Evolutionary conservation across 2,329 filamentous ascomycete species (phyloP).

Genomic region (Alternaria incomplexa): DNA sequence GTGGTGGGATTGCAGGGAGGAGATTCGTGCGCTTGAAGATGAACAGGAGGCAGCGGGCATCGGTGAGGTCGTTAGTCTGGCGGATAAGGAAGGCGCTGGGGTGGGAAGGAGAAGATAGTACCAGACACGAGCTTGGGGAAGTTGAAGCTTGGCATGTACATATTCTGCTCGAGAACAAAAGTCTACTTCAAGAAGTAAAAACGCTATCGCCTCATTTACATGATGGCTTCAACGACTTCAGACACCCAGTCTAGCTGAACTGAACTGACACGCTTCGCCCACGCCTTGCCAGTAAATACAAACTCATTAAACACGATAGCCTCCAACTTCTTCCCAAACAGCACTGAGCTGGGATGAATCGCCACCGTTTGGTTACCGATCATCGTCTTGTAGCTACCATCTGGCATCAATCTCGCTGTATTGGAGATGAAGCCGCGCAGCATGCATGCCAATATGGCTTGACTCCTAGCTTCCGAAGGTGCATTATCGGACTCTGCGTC

Average conservation of each 20-base stretch:
- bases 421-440: slow-evolving; percentile 66
- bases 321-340: slow-evolving; percentile 64
- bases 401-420: slow-evolving; percentile 64
- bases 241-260: slow-evolving; percentile 68
- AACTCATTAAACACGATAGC: slow-evolving; percentile 71
- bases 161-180: background rate
- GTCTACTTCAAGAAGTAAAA: background rate
- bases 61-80: slow-evolving; percentile 88
- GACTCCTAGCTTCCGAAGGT: slow-evolving; percentile 52
- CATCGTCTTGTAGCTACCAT: slow-evolving; percentile 67
- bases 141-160: background rate
- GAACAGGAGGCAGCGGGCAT: slow-evolving; percentile 96
- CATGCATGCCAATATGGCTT: slow-evolving; percentile 63
- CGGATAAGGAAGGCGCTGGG: slow-evolving; percentile 65
- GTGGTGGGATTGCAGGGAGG: slow-evolving; percentile 98
- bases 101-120: slow-evolving; percentile 42
- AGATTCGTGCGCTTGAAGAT: slow-evolving; percentile 88
- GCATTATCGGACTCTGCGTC: slow-evolving; percentile 14
- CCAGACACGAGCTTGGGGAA: background rate
- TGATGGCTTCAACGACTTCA: slow-evolving; percentile 52
- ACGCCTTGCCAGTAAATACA: slow-evolving; percentile 69
- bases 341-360: slow-evolving; percentile 67
- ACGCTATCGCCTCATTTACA: slow-evolving; percentile 16
- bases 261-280: slow-evolving; percentile 66
- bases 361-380: slow-evolving; percentile 67